Percentiles rank a stretch among this genome's conserved stretches.
Evolutionary conservation across 2,329 filamentous ascomycete genomes (phyloP).

Genomic region (Phaeoacremonium minimum): DNA sequence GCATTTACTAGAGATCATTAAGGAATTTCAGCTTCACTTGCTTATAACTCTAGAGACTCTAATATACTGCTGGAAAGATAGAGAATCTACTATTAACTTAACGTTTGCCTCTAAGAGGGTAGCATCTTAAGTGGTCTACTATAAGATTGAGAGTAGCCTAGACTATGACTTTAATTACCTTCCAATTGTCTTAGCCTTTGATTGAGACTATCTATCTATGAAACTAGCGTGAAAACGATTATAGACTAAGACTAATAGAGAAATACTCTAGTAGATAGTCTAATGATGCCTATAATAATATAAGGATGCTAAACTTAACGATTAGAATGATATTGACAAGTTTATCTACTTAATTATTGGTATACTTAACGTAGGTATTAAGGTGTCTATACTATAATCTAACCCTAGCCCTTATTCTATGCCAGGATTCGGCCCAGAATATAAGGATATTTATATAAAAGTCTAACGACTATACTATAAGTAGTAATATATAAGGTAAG

Average conservation of each 20-base stretch:
- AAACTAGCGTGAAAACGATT: constrained; percentile 7
- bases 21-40: constrained; percentile 4
- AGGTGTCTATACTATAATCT: constrained; percentile 17
- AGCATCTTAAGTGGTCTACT: constrained; percentile 6
- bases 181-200: constrained; percentile 12
- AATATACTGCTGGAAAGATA: constrained; percentile 2
- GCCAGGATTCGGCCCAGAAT: constrained; percentile 16
- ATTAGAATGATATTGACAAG: constrained; percentile 12
- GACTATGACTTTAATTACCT: constrained; percentile 19
- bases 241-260: constrained; percentile 11
- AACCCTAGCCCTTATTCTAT: constrained; percentile 14
- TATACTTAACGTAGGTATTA: constrained; percentile 13
- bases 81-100: constrained; percentile 8
- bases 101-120: constrained; percentile 6
- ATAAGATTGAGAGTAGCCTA: constrained; percentile 6
- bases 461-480: constrained; percentile 2
- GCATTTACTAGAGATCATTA: constrained; percentile 11
- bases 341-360: constrained; percentile 12
- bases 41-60: constrained; percentile 1
- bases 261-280: constrained; percentile 11
- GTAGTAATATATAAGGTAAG: constrained; percentile 7
- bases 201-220: constrained; percentile 14
- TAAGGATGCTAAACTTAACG: constrained; percentile 4
- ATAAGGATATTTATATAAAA: constrained; percentile 8
- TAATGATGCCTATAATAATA: neutral